Conservation (phyloP, 257 asterid genomes). For the Pogostemon cablin region DNA sequence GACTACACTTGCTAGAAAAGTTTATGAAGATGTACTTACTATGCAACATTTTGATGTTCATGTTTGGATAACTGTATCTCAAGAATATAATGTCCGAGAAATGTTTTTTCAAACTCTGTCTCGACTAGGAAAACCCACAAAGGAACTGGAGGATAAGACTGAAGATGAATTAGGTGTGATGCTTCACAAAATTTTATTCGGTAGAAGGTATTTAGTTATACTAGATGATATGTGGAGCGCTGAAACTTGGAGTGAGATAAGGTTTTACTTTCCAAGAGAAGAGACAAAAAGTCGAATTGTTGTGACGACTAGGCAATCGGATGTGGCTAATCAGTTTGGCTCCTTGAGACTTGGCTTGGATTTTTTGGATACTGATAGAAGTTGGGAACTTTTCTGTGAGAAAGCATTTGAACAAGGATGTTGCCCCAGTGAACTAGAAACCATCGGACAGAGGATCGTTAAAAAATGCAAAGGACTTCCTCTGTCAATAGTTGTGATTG, state of each 20-base stretch:
- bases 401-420: constrained; percentile 3
- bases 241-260: background rate
- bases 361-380: background rate
- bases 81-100: background rate
- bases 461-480: constrained; percentile 16
- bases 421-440: background rate
- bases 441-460: background rate
- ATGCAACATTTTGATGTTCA: background rate
- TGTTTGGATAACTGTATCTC: constrained; percentile 1
- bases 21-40: background rate
- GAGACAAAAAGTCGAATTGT: background rate
- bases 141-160: background rate
- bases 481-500: constrained; percentile 7
- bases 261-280: background rate
- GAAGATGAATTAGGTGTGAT: background rate
- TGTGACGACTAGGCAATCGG: background rate
- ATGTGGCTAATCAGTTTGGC: constrained; percentile 2
- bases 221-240: constrained; percentile 10
- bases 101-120: background rate
- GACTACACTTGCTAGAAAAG: background rate
- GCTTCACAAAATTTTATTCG: background rate
- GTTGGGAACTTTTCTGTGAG: constrained; percentile 6
- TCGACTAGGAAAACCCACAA: background rate
- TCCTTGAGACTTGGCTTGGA: background rate
- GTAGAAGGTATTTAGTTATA: constrained; percentile 3